These are phyloP conservation scores for Combretum micranthum DNA, from an alignment of 345 rosid genomes.

Conservation along the genomic window DNA sequence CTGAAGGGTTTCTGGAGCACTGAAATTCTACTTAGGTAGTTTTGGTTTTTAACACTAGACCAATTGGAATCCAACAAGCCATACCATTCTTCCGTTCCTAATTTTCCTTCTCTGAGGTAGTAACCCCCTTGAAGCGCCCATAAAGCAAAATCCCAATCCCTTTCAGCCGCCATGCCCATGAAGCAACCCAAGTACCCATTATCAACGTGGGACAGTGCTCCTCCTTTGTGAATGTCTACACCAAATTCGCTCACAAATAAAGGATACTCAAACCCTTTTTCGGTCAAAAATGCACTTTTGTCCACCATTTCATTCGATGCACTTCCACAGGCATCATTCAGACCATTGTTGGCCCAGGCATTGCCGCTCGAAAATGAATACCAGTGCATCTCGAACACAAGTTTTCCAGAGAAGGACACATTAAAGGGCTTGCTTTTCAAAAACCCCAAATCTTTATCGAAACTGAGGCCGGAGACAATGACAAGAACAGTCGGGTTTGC, in stretches of 20 bases:
- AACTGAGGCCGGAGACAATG: conserved; percentile 74
- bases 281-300: conserved; percentile 42
- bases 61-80: too few species aligned
- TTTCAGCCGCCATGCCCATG: conserved; percentile 54
- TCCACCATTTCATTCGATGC: conserved; percentile 35
- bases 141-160: conserved; percentile 70
- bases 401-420: conserved; percentile 47
- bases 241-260: conserved; percentile 75
- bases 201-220: conserved; percentile 22
- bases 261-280: conserved; percentile 32
- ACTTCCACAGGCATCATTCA: conserved; percentile 63
- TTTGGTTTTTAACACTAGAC: too few species aligned
- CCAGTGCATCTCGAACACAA: conserved; percentile 83
- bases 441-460: conserved; percentile 59
- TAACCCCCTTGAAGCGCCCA: conserved; percentile 85
- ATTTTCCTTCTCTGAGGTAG: conserved; percentile 25
- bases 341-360: conserved; percentile 55
- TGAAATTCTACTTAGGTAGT: too few species aligned
- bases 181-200: conserved; percentile 63
- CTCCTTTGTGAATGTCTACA: conserved; percentile 45
- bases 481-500: conserved; percentile 83
- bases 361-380: conserved; percentile 46
- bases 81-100: too few species aligned
- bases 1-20: too few species aligned
- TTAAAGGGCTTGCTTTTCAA: conserved; percentile 33